These are phyloP conservation scores for Selaginella moellendorffii DNA, from an alignment of 75 land plant species.

Conservation along the genomic window DNA sequence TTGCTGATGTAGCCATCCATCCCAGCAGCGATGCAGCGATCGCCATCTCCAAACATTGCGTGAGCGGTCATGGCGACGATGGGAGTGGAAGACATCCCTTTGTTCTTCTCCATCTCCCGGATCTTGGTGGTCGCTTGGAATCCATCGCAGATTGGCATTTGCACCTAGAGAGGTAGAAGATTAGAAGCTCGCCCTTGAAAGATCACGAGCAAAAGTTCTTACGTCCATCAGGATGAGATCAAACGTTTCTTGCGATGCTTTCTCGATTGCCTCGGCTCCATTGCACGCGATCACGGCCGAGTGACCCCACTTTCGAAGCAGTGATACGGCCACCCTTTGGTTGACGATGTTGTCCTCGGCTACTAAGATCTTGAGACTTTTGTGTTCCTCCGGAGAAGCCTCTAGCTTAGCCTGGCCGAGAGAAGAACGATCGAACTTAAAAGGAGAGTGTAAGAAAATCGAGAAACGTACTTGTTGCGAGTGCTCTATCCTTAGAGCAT, in stretches of 20 bases:
- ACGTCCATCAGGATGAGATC: slow-evolving; percentile 34
- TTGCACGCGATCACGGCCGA: slow-evolving; percentile 22
- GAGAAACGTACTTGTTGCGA: background rate
- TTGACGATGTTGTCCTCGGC: slow-evolving; percentile 33
- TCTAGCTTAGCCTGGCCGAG: background rate
- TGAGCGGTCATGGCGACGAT: slow-evolving; percentile 28
- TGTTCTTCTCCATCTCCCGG: slow-evolving; percentile 7
- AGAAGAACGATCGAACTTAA: no score
- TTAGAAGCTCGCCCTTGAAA: background rate
- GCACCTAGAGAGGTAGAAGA: background rate
- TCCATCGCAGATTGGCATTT: slow-evolving; percentile 19
- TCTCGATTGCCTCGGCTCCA: slow-evolving; percentile 29
- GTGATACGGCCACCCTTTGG: slow-evolving; percentile 24
- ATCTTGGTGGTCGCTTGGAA: slow-evolving; percentile 14
- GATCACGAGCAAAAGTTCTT: no score
- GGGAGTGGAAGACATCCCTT: slow-evolving; percentile 11
- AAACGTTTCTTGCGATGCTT: slow-evolving; percentile 15
- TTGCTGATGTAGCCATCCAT: slow-evolving; percentile 27
- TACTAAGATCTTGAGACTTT: slow-evolving; percentile 23
- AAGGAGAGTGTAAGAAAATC: no score
- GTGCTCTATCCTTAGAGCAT: background rate
- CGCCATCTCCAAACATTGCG: slow-evolving; percentile 28
- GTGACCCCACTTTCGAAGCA: slow-evolving; percentile 25
- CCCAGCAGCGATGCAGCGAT: slow-evolving; percentile 24
- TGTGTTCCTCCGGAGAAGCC: background rate